Conservation (phyloP, 768 basidiomycete genomes). For the Obba rivulosa region DNA sequence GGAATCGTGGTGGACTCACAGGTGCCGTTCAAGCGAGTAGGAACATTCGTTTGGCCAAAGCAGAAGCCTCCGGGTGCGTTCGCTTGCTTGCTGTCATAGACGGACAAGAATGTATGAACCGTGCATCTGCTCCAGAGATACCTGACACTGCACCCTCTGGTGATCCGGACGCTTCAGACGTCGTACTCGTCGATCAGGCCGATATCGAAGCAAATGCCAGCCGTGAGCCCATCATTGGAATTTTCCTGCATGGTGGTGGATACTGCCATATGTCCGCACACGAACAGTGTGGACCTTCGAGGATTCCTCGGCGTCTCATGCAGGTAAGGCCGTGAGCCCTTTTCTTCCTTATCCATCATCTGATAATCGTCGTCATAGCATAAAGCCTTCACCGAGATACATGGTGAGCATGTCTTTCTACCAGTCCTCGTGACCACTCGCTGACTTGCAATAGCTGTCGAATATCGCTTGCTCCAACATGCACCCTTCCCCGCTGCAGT, state of each 20-base stretch:
- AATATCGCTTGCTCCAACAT: slow-evolving; percentile 48
- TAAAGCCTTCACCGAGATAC: slow-evolving; percentile 29
- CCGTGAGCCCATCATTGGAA: slow-evolving; percentile 34
- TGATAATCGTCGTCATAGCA: slow-evolving; percentile 12
- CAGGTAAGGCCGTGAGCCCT: slow-evolving; percentile 24
- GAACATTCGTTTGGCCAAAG: slow-evolving; percentile 46
- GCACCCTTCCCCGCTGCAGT: slow-evolving; percentile 50
- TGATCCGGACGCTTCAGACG: background rate
- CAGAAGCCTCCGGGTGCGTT: slow-evolving; percentile 16
- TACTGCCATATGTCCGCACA: slow-evolving; percentile 57
- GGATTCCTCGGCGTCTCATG: slow-evolving; percentile 42
- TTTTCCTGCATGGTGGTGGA: slow-evolving; percentile 52
- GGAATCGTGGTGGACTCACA: slow-evolving; percentile 37
- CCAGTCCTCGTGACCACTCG: background rate
- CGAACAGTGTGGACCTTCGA: slow-evolving; percentile 40
- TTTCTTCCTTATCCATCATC: background rate
- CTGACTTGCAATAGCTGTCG: slow-evolving; percentile 28
- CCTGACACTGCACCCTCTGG: background rate
- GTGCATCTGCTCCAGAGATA: background rate
- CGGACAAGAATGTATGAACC: background rate
- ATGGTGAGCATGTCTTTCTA: slow-evolving; percentile 15
- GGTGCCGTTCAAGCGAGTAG: slow-evolving; percentile 38
- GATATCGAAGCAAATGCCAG: slow-evolving; percentile 21
- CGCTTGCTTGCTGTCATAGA: background rate
- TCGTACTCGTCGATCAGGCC: background rate